Evolutionary conservation across 257 asterid genomes (phyloP).

Genomic region (Leonotis leonurus): DNA sequence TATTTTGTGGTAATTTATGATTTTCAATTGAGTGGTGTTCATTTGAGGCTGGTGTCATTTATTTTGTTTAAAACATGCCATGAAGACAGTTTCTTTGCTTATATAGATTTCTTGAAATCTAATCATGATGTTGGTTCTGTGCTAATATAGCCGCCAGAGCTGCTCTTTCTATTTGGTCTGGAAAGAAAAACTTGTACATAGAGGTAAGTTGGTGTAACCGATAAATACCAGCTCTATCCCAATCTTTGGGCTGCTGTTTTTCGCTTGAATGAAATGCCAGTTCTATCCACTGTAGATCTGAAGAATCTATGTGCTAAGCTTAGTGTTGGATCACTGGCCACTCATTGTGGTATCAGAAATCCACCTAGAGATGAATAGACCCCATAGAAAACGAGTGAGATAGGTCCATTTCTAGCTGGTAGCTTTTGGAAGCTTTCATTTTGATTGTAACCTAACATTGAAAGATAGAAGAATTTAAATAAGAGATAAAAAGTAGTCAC

Average conservation of each 20-base stretch:
- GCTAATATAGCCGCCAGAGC: too few relatives aligned
- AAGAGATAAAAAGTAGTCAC: conserved; percentile 19
- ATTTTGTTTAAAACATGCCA: neutral
- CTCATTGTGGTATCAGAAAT: neutral
- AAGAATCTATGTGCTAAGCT: neutral
- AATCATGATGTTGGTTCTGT: too few relatives aligned
- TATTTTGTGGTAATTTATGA: conserved; percentile 19
- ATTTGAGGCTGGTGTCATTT: neutral
- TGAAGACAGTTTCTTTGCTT: neutral
- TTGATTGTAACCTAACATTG: neutral
- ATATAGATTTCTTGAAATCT: too few relatives aligned
- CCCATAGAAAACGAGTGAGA: conserved; percentile 1
- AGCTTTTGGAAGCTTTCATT: conserved; percentile 9
- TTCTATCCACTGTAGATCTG: neutral
- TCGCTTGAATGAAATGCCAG: neutral
- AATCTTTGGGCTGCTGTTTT: too few relatives aligned
- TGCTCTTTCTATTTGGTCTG: too few relatives aligned
- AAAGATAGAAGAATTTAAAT: neutral
- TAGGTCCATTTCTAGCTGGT: conserved; percentile 12
- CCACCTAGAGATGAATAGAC: conserved; percentile 1
- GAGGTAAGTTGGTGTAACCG: too few relatives aligned
- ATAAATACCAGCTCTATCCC: too few relatives aligned
- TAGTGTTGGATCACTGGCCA: conserved; percentile 12
- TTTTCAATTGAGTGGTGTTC: neutral
- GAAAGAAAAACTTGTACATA: neutral